Percentiles rank a stretch among this genome's conserved stretches.
These are phyloP conservation scores for Fusarium drepaniforme DNA, from an alignment of 2,329 filamentous ascomycete genomes.

Conservation along the genomic window DNA sequence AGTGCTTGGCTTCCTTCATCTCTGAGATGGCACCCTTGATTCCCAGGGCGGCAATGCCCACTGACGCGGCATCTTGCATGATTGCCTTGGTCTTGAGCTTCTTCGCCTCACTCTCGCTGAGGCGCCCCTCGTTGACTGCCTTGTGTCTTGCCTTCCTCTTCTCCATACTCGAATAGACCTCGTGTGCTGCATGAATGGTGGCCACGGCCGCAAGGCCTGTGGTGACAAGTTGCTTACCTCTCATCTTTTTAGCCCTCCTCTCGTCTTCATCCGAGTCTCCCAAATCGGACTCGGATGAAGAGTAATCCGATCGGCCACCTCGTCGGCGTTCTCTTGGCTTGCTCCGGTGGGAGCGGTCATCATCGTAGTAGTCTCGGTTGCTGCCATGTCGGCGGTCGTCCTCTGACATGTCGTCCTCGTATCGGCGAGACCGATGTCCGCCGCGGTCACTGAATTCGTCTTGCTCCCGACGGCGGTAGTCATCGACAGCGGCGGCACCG, in stretches of 20 bases:
- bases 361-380: slow-evolving; percentile 60
- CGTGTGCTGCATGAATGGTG: slow-evolving; percentile 71
- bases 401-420: slow-evolving; percentile 61
- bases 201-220: slow-evolving; percentile 69
- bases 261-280: slow-evolving; percentile 70
- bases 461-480: slow-evolving; percentile 55
- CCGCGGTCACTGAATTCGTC: slow-evolving; percentile 60
- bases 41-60: slow-evolving; percentile 69
- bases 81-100: slow-evolving; percentile 69
- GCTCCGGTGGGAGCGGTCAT: slow-evolving; percentile 57
- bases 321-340: slow-evolving; percentile 55
- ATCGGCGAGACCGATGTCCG: slow-evolving; percentile 54
- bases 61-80: slow-evolving; percentile 69
- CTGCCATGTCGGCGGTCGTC: slow-evolving; percentile 57
- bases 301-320: slow-evolving; percentile 59
- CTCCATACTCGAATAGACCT: slow-evolving; percentile 70
- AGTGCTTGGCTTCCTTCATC: slow-evolving; percentile 67
- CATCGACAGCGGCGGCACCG: slow-evolving; percentile 51
- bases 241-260: slow-evolving; percentile 67
- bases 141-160: slow-evolving; percentile 65
- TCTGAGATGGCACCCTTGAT: slow-evolving; percentile 69
- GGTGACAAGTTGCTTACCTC: slow-evolving; percentile 72
- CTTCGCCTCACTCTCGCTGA: slow-evolving; percentile 64
- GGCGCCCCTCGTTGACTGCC: slow-evolving; percentile 66
- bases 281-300: slow-evolving; percentile 65